These are phyloP conservation scores for Aureobasidium subglaciale DNA, from an alignment of 2,329 filamentous ascomycete species.

Conservation along the genomic window DNA sequence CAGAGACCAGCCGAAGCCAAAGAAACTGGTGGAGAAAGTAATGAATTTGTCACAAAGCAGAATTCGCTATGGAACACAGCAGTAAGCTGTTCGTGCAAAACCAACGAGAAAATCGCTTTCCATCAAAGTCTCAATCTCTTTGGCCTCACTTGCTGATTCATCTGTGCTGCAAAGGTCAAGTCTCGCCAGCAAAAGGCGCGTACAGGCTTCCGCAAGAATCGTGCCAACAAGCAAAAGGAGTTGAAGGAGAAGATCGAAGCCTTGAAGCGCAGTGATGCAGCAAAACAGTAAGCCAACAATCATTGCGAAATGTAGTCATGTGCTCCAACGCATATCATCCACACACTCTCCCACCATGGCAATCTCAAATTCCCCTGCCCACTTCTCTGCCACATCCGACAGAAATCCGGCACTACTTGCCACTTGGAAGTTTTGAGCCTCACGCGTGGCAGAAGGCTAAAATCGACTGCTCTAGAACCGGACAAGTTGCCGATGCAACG, in stretches of 20 bases:
- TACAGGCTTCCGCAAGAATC: background rate
- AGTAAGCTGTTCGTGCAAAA: no score
- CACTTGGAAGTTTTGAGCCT: background rate
- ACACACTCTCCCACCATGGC: no score
- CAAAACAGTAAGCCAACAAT: conserved; percentile 2
- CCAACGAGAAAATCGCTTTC: no score
- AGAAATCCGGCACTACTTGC: background rate
- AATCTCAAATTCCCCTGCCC: background rate
- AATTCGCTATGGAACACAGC: background rate
- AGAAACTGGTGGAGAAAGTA: background rate
- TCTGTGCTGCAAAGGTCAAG: background rate
- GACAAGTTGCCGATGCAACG: background rate
- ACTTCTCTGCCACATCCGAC: background rate
- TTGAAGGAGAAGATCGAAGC: background rate
- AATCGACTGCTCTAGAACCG: background rate
- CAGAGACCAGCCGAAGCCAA: background rate
- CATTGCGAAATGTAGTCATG: no score
- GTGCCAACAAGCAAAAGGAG: background rate
- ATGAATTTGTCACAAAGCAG: background rate
- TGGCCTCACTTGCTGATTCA: background rate
- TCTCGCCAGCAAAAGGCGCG: background rate
- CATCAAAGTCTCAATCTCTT: no score
- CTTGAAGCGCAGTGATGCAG: background rate
- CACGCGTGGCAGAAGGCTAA: background rate
- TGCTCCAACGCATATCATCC: no score